These are phyloP conservation scores for Ophiostoma ulmi DNA, from an alignment of 2,329 filamentous ascomycete species.

Conservation along the genomic window DNA sequence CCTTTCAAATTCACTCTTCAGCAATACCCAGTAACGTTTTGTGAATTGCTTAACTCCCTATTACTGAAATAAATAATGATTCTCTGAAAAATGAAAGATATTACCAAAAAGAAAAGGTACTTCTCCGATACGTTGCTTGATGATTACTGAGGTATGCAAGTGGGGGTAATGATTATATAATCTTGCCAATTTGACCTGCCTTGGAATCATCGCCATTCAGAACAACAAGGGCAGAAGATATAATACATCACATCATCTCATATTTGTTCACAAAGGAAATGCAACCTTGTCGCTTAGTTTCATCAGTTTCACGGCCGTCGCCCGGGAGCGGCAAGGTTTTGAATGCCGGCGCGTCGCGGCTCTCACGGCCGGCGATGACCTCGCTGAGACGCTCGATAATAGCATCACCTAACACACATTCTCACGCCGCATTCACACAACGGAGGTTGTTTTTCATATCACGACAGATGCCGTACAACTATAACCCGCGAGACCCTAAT, in stretches of 20 bases:
- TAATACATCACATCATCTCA: background rate
- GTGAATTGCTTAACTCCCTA: too few relatives aligned
- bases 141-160: background rate
- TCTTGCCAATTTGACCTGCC: background rate
- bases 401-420: background rate
- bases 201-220: background rate
- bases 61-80: too few relatives aligned
- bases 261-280: background rate
- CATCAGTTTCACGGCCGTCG: background rate
- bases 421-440: background rate
- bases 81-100: too few relatives aligned
- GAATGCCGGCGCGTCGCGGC: background rate
- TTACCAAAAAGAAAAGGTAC: background rate
- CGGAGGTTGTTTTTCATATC: constrained; percentile 13
- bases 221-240: background rate
- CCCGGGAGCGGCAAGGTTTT: background rate
- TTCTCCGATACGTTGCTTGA: background rate
- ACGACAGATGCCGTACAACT: constrained; percentile 22
- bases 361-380: background rate
- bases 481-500: constrained; percentile 21
- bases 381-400: background rate
- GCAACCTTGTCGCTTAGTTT: background rate
- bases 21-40: too few relatives aligned
- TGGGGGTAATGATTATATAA: background rate
- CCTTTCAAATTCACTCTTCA: too few relatives aligned